These are phyloP conservation scores for Termitomyces sp. DNA, from an alignment of 768 basidiomycete species.

Conservation along the genomic window DNA sequence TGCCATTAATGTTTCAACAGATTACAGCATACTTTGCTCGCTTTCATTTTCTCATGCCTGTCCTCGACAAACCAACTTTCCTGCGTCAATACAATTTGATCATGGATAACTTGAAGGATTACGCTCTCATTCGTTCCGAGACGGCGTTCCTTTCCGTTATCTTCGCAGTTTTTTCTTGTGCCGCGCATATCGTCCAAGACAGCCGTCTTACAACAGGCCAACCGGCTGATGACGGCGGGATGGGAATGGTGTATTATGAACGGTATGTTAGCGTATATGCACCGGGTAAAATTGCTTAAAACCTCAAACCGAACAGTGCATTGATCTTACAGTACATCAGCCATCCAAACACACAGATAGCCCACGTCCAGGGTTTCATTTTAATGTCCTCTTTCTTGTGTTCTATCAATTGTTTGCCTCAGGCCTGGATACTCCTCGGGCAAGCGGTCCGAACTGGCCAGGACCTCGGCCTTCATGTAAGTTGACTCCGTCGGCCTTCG, in stretches of 20 bases:
- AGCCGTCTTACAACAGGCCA: slow-evolving; percentile 53
- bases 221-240: slow-evolving; percentile 69
- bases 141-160: slow-evolving; percentile 76
- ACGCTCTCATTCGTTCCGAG: slow-evolving; percentile 47
- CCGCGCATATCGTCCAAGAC: slow-evolving; percentile 75
- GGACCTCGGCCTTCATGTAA: slow-evolving; percentile 88
- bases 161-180: slow-evolving; percentile 89
- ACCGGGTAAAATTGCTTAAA: slow-evolving; percentile 13
- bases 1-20: slow-evolving; percentile 33
- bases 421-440: slow-evolving; percentile 89
- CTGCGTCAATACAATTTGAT: slow-evolving; percentile 62
- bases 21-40: slow-evolving; percentile 84
- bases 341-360: slow-evolving; percentile 75
- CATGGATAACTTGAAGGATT: slow-evolving; percentile 66
- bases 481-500: slow-evolving; percentile 21
- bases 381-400: slow-evolving; percentile 89
- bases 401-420: slow-evolving; percentile 89
- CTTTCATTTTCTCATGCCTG: slow-evolving; percentile 84
- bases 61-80: slow-evolving; percentile 84
- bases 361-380: slow-evolving; percentile 88
- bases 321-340: slow-evolving; percentile 91
- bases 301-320: slow-evolving; percentile 43
- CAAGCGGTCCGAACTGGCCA: slow-evolving; percentile 88
- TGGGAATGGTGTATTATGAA: slow-evolving; percentile 89
- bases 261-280: slow-evolving; percentile 43